phyloP scores from a whole-genome alignment of 1,284 basidiomycete genomes.

The Ceratobasidium sp. region DNA sequence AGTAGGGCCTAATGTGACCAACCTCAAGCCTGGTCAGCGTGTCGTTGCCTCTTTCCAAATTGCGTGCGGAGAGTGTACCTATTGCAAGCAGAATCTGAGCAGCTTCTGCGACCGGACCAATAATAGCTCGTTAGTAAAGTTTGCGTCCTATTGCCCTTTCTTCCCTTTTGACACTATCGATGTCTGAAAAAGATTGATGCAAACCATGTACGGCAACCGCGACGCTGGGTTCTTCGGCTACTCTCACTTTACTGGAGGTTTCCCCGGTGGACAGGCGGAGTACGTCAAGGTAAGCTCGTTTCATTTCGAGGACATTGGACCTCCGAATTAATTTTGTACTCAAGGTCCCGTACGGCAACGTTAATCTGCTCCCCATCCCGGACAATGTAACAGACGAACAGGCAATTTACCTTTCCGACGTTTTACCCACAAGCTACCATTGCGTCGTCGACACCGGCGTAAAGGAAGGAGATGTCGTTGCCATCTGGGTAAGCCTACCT shows the following conservation, averaged over 20 bases:
- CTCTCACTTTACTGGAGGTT: slow-evolving; percentile 80
- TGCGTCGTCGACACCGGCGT: slow-evolving; percentile 77
- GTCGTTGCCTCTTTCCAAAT: slow-evolving; percentile 85
- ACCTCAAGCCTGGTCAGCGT: slow-evolving; percentile 72
- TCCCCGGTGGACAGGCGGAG: slow-evolving; percentile 79
- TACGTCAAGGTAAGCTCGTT: slow-evolving; percentile 60
- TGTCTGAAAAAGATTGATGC: slow-evolving; percentile 62
- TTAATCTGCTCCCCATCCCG: slow-evolving; percentile 79
- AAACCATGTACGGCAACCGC: slow-evolving; percentile 76
- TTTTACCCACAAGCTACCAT: slow-evolving; percentile 82
- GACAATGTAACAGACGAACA: slow-evolving; percentile 61
- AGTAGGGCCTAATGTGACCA: slow-evolving; percentile 73
- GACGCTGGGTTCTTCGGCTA: slow-evolving; percentile 83
- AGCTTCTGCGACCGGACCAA: slow-evolving; percentile 82
- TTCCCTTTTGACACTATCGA: neutral
- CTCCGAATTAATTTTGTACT: slow-evolving; percentile 52
- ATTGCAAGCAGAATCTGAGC: slow-evolving; percentile 78
- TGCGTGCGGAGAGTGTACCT: slow-evolving; percentile 80
- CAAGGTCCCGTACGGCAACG: slow-evolving; percentile 76
- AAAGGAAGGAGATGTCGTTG: slow-evolving; percentile 74
- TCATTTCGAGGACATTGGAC: neutral
- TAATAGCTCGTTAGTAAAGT: slow-evolving; percentile 67
- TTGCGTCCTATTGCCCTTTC: neutral
- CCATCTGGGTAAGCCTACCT: slow-evolving; percentile 67
- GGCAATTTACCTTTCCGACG: slow-evolving; percentile 76